A percentile compares a stretch with the other conserved stretches of the same genome.
Evolutionary conservation across 331 rosid species (phyloP).

Genomic region (Prunus yedoensis): DNA sequence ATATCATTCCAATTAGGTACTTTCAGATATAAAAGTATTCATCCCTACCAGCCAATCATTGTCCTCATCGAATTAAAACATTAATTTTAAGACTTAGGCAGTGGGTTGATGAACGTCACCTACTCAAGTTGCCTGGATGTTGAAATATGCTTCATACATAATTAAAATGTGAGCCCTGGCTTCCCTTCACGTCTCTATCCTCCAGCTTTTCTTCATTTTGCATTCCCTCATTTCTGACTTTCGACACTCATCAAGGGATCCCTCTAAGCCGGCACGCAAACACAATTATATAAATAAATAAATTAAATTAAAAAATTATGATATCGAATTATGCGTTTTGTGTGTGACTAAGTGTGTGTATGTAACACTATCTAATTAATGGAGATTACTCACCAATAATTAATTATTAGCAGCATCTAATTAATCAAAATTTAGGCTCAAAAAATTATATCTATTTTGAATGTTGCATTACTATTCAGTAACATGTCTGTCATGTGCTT

Average conservation of each 20-base stretch:
- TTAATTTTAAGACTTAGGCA: not conserved
- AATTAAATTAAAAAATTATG: not conserved
- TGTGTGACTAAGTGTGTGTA: no score
- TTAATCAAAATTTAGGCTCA: not conserved
- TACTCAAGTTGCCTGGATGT: constrained; percentile 7
- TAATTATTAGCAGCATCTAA: not conserved
- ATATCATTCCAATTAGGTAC: not conserved
- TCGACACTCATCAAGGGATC: not conserved
- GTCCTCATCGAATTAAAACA: not conserved
- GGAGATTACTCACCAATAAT: not conserved
- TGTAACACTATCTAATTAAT: not conserved
- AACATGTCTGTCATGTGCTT: constrained; percentile 31
- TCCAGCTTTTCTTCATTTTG: constrained; percentile 24
- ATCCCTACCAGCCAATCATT: constrained; percentile 28
- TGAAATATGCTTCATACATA: not conserved
- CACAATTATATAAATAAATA: not conserved
- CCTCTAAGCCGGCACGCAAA: not conserved
- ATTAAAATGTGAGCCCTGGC: constrained; percentile 13
- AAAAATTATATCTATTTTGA: not conserved
- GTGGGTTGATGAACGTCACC: constrained; percentile 26
- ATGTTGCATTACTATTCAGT: constrained; percentile 15
- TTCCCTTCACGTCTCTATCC: constrained; percentile 26
- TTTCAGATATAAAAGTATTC: constrained; percentile 12
- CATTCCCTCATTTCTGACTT: not conserved
- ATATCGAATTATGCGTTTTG: not conserved